Evolutionary conservation across 2,329 filamentous ascomycete genomes (phyloP).

Genomic region (Beauveria sp.): DNA sequence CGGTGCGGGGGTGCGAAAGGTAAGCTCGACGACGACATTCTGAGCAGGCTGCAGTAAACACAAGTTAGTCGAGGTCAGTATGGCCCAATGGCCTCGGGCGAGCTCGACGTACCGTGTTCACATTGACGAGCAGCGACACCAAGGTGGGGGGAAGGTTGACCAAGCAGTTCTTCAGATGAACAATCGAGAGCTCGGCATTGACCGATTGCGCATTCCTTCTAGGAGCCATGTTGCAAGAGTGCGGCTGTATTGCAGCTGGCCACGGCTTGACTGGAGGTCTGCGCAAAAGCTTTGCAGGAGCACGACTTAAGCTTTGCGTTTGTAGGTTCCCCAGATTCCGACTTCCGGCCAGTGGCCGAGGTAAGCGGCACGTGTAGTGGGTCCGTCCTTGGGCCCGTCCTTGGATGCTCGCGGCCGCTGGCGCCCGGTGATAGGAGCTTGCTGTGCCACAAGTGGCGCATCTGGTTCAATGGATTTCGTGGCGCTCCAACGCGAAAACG

Average conservation of each 20-base stretch:
- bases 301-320: neutral
- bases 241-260: conserved; percentile 5
- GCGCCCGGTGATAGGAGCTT: neutral
- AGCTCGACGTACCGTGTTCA: conserved; percentile 67
- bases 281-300: neutral
- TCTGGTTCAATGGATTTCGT: conserved; percentile 21
- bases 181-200: conserved; percentile 74
- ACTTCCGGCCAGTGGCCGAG: conserved; percentile 23
- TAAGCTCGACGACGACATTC: conserved; percentile 92
- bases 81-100: neutral
- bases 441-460: conserved; percentile 14
- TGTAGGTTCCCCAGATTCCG: conserved; percentile 6
- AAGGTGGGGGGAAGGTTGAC: conserved; percentile 85
- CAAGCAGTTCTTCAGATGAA: conserved; percentile 87
- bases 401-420: neutral
- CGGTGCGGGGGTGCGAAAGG: conserved; percentile 51
- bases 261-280: neutral
- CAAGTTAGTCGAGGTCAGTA: conserved; percentile 15
- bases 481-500: conserved; percentile 23
- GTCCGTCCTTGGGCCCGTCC: conserved; percentile 13
- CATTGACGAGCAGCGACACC: conserved; percentile 76
- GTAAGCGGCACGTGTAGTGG: conserved; percentile 28
- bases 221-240: conserved; percentile 33
- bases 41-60: conserved; percentile 63
- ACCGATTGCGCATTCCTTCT: conserved; percentile 54